A percentile compares a stretch with the other conserved stretches of the same genome.
Conservation (phyloP, 2,329 filamentous ascomycete species). For the Fusarium illudens region DNA sequence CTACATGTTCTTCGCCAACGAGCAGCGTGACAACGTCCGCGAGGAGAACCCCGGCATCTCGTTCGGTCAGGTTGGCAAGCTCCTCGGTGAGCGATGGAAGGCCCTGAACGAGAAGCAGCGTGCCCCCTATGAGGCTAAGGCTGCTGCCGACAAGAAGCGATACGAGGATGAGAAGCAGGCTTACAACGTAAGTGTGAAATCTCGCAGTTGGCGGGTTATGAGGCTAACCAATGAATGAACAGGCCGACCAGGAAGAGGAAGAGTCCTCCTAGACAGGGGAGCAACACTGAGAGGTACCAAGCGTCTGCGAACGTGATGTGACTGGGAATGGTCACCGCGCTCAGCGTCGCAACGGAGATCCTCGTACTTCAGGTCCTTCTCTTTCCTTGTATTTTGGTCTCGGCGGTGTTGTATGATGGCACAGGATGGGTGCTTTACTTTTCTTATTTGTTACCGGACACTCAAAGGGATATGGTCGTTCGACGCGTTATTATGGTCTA, state of each 20-base stretch:
- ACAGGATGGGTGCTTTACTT: slow-evolving; percentile 51
- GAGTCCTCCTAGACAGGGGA: slow-evolving; percentile 55
- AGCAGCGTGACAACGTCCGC: slow-evolving; percentile 97
- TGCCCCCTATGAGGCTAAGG: slow-evolving; percentile 94
- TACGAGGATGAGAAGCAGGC: slow-evolving; percentile 98
- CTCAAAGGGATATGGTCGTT: slow-evolving; percentile 48
- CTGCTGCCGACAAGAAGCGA: slow-evolving; percentile 96
- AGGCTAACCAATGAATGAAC: slow-evolving; percentile 45
- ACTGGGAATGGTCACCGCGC: slow-evolving; percentile 18
- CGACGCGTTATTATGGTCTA: slow-evolving; percentile 45
- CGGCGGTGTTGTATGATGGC: slow-evolving; percentile 55
- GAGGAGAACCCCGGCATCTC: slow-evolving; percentile 98
- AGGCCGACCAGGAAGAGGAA: slow-evolving; percentile 68
- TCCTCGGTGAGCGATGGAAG: slow-evolving; percentile 99
- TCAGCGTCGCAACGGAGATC: slow-evolving; percentile 18
- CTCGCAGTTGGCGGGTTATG: slow-evolving; percentile 12
- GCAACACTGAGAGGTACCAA: slow-evolving; percentile 11
- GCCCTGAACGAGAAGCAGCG: slow-evolving; percentile 92
- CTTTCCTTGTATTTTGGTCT: slow-evolving; percentile 50
- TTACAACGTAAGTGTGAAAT: slow-evolving; percentile 75
- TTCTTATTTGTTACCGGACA: slow-evolving; percentile 46
- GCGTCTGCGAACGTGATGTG: slow-evolving; percentile 15
- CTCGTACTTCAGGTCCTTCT: slow-evolving; percentile 30
- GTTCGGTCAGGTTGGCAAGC: slow-evolving; percentile 98
- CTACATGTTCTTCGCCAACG: slow-evolving; percentile 99